These are phyloP conservation scores for Leccinum pallidistipes DNA, from an alignment of 1,284 basidiomycete genomes.

Conservation along the genomic window DNA sequence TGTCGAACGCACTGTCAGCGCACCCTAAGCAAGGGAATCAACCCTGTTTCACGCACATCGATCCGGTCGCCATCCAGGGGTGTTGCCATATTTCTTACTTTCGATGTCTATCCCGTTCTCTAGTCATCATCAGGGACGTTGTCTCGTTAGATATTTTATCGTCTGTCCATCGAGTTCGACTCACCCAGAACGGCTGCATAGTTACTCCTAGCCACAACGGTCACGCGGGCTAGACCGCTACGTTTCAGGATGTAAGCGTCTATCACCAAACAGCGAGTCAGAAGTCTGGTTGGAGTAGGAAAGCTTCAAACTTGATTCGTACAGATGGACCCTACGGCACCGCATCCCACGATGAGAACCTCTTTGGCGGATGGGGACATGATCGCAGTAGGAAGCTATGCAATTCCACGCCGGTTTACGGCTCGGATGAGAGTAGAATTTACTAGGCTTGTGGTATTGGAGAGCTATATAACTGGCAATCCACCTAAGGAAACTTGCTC, in stretches of 20 bases:
- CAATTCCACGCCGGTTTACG: neutral
- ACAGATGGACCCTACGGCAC: constrained; percentile 61
- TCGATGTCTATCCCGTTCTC: constrained; percentile 55
- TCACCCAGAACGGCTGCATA: constrained; percentile 57
- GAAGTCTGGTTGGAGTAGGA: neutral
- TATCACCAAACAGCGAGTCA: constrained; percentile 23
- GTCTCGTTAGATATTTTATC: neutral
- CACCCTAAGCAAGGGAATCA: neutral
- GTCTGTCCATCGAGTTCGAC: constrained; percentile 6
- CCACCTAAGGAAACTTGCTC: neutral
- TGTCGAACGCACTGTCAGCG: constrained; percentile 21
- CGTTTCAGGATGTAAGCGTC: constrained; percentile 65
- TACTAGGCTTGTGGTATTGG: no score
- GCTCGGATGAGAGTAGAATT: no score
- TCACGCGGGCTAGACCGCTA: constrained; percentile 65
- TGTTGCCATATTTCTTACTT: constrained; percentile 60
- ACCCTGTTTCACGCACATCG: constrained; percentile 44
- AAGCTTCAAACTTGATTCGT: constrained; percentile 15
- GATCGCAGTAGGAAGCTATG: neutral
- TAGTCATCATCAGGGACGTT: constrained; percentile 15
- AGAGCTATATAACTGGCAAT: neutral
- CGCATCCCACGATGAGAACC: constrained; percentile 56
- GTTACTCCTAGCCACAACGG: constrained; percentile 74
- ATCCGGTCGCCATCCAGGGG: constrained; percentile 61
- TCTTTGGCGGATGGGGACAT: constrained; percentile 39